Conservation (phyloP, 306 rosid species). For the Psophocarpus tetragonolobus region DNA sequence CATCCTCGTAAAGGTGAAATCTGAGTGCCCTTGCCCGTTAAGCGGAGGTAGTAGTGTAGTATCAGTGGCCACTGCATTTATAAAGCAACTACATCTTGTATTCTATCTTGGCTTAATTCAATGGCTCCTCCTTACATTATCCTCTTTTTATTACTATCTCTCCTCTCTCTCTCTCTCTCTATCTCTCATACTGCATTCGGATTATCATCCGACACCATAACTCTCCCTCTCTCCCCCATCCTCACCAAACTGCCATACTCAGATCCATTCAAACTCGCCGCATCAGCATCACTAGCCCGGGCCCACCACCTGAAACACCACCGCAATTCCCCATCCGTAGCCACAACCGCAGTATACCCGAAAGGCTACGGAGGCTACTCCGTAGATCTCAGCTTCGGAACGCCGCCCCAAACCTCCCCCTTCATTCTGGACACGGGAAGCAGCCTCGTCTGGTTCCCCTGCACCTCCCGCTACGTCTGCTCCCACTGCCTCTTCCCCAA, state of each 20-base stretch:
- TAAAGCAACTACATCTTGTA: too few species aligned
- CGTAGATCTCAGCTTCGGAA: constrained; percentile 67
- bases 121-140: constrained; percentile 35
- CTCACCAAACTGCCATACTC: constrained; percentile 42
- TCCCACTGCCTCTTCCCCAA: constrained; percentile 65
- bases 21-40: background rate
- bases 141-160: constrained; percentile 20
- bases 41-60: too few species aligned
- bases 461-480: constrained; percentile 76
- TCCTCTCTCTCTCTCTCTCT: too few species aligned
- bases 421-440: constrained; percentile 85
- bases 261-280: constrained; percentile 51
- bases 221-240: constrained; percentile 51
- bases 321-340: background rate
- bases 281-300: constrained; percentile 62
- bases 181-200: constrained; percentile 35
- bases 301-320: constrained; percentile 74
- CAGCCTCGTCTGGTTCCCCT: constrained; percentile 90
- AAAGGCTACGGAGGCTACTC: constrained; percentile 86
- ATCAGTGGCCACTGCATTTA: background rate
- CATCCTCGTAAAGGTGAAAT: background rate
- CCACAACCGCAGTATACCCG: constrained; percentile 44
- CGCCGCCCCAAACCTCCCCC: constrained; percentile 63
- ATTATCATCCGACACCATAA: constrained; percentile 42
- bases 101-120: too few species aligned